Conservation (phyloP, 2,329 filamentous ascomycete species). For the Aureobasidium sp. region DNA sequence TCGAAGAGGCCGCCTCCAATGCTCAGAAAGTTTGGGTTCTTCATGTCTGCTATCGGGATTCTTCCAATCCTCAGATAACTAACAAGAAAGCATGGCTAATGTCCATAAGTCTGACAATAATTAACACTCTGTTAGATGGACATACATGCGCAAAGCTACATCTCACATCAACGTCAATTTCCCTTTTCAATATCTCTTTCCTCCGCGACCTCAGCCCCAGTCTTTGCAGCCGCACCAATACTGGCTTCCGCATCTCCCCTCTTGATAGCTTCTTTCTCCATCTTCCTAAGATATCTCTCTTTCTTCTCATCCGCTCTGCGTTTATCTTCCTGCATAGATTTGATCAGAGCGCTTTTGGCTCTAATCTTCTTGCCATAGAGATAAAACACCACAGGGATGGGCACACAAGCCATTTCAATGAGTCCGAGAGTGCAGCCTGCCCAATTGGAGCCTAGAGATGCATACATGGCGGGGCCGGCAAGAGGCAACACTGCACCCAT, state of each 20-base stretch:
- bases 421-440: constrained; percentile 68
- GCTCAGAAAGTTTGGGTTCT: too few species aligned
- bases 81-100: too few species aligned
- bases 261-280: constrained; percentile 18
- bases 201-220: constrained; percentile 28
- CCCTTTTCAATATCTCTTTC: constrained; percentile 21
- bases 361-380: constrained; percentile 51
- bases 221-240: constrained; percentile 37
- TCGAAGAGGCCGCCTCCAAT: too few species aligned
- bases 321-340: constrained; percentile 41
- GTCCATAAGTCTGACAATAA: too few species aligned
- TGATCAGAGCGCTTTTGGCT: constrained; percentile 48
- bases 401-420: constrained; percentile 65
- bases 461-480: constrained; percentile 66
- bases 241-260: constrained; percentile 24
- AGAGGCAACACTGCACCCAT: constrained; percentile 74
- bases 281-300: constrained; percentile 26
- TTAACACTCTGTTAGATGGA: too few species aligned
- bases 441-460: constrained; percentile 64
- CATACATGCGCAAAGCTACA: too few species aligned
- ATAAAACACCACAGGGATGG: constrained; percentile 76
- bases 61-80: too few species aligned
- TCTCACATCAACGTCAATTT: too few species aligned
- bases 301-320: constrained; percentile 39
- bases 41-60: too few species aligned